These are phyloP conservation scores for Aspergillus alliaceus DNA, from an alignment of 2,329 filamentous ascomycete species.

Conservation along the genomic window DNA sequence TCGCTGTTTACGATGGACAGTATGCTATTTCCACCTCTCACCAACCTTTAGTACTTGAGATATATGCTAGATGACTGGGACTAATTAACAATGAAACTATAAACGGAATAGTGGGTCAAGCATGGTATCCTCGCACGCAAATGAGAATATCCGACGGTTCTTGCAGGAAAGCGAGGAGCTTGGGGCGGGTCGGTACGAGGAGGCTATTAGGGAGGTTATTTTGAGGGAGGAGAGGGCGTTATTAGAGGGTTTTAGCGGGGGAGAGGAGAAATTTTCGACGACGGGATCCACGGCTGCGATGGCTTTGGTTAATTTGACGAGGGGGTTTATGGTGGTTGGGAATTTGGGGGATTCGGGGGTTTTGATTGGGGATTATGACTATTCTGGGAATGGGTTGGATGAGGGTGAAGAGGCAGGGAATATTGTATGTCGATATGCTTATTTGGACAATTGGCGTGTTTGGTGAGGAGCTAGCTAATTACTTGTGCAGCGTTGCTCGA, in stretches of 20 bases:
- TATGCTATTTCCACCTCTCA: background rate
- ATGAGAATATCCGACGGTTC: background rate
- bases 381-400: too few relatives aligned
- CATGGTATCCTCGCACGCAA: slow-evolving; percentile 3
- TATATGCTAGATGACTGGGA: too few relatives aligned
- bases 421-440: background rate
- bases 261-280: slow-evolving; percentile 4
- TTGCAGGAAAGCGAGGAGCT: background rate
- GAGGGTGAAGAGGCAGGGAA: background rate
- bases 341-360: slow-evolving; percentile 13
- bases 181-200: background rate
- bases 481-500: background rate
- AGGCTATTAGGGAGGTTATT: slow-evolving; percentile 4
- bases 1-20: slow-evolving; percentile 12
- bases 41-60: background rate
- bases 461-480: background rate
- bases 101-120: slow-evolving; percentile 1
- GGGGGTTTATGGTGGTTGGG: slow-evolving; percentile 5
- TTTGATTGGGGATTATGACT: background rate
- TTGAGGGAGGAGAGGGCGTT: slow-evolving; percentile 1
- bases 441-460: background rate
- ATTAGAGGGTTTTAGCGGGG: slow-evolving; percentile 1
- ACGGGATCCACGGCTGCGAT: slow-evolving; percentile 7
- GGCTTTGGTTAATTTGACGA: slow-evolving; percentile 2
- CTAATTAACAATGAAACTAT: background rate